phyloP scores from a whole-genome alignment of 2,329 filamentous ascomycete genomes.

The Fusarium burgessii region DNA sequence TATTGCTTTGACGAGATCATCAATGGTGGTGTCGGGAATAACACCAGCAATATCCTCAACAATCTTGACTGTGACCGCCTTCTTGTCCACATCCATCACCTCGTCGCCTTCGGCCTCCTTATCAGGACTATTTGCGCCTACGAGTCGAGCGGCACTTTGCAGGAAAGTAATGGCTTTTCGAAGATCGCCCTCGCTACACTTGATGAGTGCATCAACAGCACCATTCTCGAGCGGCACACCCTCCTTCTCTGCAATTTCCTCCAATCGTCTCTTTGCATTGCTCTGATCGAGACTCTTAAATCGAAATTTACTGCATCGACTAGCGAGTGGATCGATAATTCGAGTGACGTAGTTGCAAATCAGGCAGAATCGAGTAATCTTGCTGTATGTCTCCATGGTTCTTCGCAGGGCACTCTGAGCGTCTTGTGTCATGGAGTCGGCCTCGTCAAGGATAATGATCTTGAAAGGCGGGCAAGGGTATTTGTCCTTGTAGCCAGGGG shows the following conservation, averaged over 20 bases:
- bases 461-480: slow-evolving; percentile 99
- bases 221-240: slow-evolving; percentile 81
- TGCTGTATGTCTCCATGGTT: slow-evolving; percentile 98
- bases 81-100: slow-evolving; percentile 71
- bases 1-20: slow-evolving; percentile 78
- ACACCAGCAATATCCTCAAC: slow-evolving; percentile 97
- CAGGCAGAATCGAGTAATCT: slow-evolving; percentile 96
- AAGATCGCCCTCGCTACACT: slow-evolving; percentile 92
- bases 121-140: slow-evolving; percentile 72
- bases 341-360: slow-evolving; percentile 99
- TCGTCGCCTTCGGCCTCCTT: slow-evolving; percentile 66
- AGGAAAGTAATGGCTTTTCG: slow-evolving; percentile 96
- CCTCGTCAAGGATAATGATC: slow-evolving; percentile 98
- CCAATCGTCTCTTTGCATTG: slow-evolving; percentile 82
- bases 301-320: slow-evolving; percentile 93
- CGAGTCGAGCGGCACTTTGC: slow-evolving; percentile 91
- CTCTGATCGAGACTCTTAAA: slow-evolving; percentile 95
- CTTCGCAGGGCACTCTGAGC: slow-evolving; percentile 91
- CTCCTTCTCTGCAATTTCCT: slow-evolving; percentile 85
- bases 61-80: slow-evolving; percentile 77
- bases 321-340: slow-evolving; percentile 96
- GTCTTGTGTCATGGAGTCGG: slow-evolving; percentile 99
- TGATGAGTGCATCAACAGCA: slow-evolving; percentile 84
- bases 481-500: slow-evolving; percentile 73
- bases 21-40: slow-evolving; percentile 81